Percentiles rank a stretch among this genome's conserved stretches.
These are phyloP conservation scores for Panicum virgatum DNA, from an alignment of 202 grass and related monocot genomes.

Conservation along the genomic window DNA sequence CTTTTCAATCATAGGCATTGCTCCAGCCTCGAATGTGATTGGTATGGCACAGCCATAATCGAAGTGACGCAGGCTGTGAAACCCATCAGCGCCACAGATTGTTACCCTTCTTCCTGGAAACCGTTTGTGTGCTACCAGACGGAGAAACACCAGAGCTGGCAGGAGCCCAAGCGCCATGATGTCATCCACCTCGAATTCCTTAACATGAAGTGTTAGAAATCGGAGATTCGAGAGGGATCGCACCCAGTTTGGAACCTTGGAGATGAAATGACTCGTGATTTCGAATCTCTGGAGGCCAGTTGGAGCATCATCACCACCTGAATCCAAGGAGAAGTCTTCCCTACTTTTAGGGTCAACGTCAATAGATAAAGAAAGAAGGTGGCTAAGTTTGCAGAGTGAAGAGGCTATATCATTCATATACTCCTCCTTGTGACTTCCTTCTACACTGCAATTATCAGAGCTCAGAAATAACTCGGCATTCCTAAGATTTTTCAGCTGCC, in stretches of 20 bases:
- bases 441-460: neutral
- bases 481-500: neutral
- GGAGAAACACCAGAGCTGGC: neutral
- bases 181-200: neutral
- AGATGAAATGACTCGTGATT: neutral
- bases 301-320: neutral
- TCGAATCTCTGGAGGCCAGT: neutral
- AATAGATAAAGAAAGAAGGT: neutral
- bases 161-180: neutral
- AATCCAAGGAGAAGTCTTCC: neutral
- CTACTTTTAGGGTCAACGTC: neutral
- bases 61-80: neutral
- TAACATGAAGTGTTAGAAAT: neutral
- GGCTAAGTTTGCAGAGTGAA: neutral
- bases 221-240: neutral
- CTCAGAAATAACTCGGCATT: neutral
- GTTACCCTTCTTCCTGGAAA: neutral
- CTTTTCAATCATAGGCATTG: neutral
- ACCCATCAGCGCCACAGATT: neutral
- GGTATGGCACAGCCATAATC: neutral
- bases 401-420: neutral
- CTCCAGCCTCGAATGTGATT: neutral
- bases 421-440: neutral
- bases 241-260: neutral
- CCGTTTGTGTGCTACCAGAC: neutral